Percentiles rank a stretch among this genome's conserved stretches.
Conservation (phyloP, 805 yeast genomes). For the Candida saitoana region DNA sequence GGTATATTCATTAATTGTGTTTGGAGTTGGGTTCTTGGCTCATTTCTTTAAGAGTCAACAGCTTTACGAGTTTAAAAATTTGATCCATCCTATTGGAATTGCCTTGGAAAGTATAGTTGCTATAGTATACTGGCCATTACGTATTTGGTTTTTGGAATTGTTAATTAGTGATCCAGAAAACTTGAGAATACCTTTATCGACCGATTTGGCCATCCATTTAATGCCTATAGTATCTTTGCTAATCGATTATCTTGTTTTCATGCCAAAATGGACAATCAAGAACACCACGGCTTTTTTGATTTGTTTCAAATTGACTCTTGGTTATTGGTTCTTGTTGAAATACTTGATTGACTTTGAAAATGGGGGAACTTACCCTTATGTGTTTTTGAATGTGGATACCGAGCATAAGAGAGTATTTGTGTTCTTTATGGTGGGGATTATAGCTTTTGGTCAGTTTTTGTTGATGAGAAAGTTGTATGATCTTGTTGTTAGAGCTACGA, state of each 20-base stretch:
- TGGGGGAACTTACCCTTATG: slow-evolving; percentile 61
- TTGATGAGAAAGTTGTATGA: slow-evolving; percentile 25
- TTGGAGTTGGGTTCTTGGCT: slow-evolving; percentile 33
- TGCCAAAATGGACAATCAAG: slow-evolving; percentile 41
- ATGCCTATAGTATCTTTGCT: slow-evolving; percentile 52
- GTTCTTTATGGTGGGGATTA: slow-evolving; percentile 42
- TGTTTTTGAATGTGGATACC: slow-evolving; percentile 54
- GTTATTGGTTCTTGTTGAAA: slow-evolving; percentile 54
- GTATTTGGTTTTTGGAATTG: slow-evolving; percentile 46
- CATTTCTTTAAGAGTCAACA: slow-evolving; percentile 22
- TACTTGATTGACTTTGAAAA: slow-evolving; percentile 41
- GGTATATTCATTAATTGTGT: slow-evolving; percentile 42
- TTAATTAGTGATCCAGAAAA: slow-evolving; percentile 38
- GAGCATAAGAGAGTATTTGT: slow-evolving; percentile 42
- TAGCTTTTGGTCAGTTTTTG: slow-evolving; percentile 29
- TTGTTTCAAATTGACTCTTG: slow-evolving; percentile 35
- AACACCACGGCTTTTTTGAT: slow-evolving; percentile 35
- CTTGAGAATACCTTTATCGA: slow-evolving; percentile 40
- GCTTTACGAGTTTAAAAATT: slow-evolving; percentile 33
- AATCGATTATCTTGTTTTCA: slow-evolving; percentile 51
- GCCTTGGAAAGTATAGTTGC: slow-evolving; percentile 61
- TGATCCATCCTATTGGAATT: slow-evolving; percentile 50
- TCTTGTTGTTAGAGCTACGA: slow-evolving; percentile 10
- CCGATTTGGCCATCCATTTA: slow-evolving; percentile 59
- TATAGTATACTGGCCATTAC: slow-evolving; percentile 64